Base-by-base conservation (phyloP, 2,329 filamentous ascomycete species). In the Monilinia aucupariae region DNA sequence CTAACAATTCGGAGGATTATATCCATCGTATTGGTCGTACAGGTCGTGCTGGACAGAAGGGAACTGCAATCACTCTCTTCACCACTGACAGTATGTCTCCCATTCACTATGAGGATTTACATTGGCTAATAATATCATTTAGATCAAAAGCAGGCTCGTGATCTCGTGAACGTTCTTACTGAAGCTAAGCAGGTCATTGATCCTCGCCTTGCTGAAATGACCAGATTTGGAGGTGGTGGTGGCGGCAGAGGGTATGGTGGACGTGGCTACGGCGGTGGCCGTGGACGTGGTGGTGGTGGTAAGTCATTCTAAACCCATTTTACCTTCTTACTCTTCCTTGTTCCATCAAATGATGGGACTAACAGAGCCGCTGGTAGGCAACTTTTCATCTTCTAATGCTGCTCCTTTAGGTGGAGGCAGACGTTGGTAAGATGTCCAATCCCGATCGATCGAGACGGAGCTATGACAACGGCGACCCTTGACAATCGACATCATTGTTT, bases 151-250 rank as follows among this genome's bases (percentile, higher is more conserved):
- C 90, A 94, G 86, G 93, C 94, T 79, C 93, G 94, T 84, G 94
- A 99, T 80, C 87, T 99, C 75, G 88, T 99, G 72, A 84, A 85
- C 72, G 91, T 99, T 73, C 88, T 99, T 71, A 88, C 88, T 75
- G 94, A 99, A 80, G 92, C 94, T 70, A 97, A 97, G 82, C 94
- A 99, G 82, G 89, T 96, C 79, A 92, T 99, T 77, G 94, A 97
- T 74, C 94, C 94, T 74, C 89, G 92, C 77, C 88, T 99, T 68
- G 86, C 87, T 68, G 94, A 99, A 82, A 97, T 99, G 94, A 87
- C 86, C 71, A 90, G 94, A 77, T 97, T 92, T 75, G 86, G 91
- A 69, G 81, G 85, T 69, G 79, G 82, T 67, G 77, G 82, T 67
- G 79, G 83, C 50, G 71, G 73, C 37, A 60, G 70, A 45, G 52